These are phyloP conservation scores for Eutrema yunnanense DNA, from an alignment of 345 rosid genomes.

Conservation along the genomic window DNA sequence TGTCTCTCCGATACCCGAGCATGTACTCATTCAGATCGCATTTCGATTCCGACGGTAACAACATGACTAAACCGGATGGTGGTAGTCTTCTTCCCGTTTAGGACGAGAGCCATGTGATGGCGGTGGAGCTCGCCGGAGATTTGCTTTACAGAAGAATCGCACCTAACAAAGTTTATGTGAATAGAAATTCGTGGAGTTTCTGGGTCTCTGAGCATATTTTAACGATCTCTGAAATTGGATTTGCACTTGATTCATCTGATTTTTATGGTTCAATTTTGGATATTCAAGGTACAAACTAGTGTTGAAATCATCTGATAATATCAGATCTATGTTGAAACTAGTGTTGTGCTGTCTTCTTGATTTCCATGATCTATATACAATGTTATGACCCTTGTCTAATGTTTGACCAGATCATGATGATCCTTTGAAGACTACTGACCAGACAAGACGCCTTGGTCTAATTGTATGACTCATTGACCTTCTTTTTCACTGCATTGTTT, in stretches of 20 bases:
- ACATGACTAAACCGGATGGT: background rate
- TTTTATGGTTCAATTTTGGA: too few species aligned
- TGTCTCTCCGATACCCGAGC: constrained; percentile 73
- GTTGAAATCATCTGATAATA: background rate
- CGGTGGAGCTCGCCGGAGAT: constrained; percentile 49
- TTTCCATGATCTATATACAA: background rate
- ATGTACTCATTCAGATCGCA: constrained; percentile 42
- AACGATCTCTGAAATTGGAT: too few species aligned
- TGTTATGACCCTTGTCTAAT: background rate
- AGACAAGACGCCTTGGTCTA: constrained; percentile 87
- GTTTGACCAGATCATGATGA: constrained; percentile 69
- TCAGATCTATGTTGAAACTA: background rate
- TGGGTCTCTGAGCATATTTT: constrained; percentile 37
- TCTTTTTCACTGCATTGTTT: background rate
- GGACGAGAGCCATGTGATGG: constrained; percentile 59
- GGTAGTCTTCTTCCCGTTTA: constrained; percentile 51
- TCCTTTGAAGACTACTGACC: constrained; percentile 92
- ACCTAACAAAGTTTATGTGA: constrained; percentile 44
- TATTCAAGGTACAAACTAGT: too few species aligned
- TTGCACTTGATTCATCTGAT: too few species aligned
- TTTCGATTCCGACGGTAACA: constrained; percentile 33
- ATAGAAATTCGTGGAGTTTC: constrained; percentile 44
- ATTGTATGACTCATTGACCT: constrained; percentile 43
- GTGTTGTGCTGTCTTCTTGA: background rate
- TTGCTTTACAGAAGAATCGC: constrained; percentile 57